Base-by-base conservation (phyloP, 2,329 filamentous ascomycete species). In the Aspergillus ochraceus region DNA sequence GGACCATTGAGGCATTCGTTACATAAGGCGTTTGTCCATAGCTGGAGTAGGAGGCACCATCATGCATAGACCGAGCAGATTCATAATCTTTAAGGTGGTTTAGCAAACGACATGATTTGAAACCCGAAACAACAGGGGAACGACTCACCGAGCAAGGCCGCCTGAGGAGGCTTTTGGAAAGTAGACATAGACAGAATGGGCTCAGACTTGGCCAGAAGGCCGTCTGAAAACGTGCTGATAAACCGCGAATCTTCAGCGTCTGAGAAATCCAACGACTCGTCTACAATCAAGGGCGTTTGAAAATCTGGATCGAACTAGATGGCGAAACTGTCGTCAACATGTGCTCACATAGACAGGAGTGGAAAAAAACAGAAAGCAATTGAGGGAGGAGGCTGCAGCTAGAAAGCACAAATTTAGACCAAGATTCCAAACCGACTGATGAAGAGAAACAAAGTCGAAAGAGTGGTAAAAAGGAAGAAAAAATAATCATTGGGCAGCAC, bases 101-200 rank as follows among this genome's bases (percentile, higher is more conserved):
- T 29, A 64, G 59, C n/a, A 60, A 59, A 54, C 4, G 36, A 6
- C 20, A 11, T 22, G 22, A 51, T 51, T 22, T 47, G 22, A 47
- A 39, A 29, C 24, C 24, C 4, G n/a, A 32, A 36, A n/a, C 5
- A 6, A 10, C 19, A 10, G 20, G n/a, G 45, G 42, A 36, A 54
- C 55, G 61, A 88, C 91, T 81, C 82, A 96, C 92, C 90, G 79
- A 94, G 90, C 81, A 93, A 85, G 76, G 89, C 89, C 76, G 89
- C 83, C 78, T 88, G 83, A 76, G 90, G 87, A 60, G 86, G 79
- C 79, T 96, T 96, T 72, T 84, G 83, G 83, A 92, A 93, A 79
- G 88, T 88, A 77, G 90, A 89, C 90, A 93, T 93, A 78, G 89
- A 87, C 79, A 90, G 80, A 71, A 87, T 79, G 80, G 86, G 78